Evolutionary conservation across 345 rosid species (phyloP).

Genomic region (Xanthoceras sorbifolium): DNA sequence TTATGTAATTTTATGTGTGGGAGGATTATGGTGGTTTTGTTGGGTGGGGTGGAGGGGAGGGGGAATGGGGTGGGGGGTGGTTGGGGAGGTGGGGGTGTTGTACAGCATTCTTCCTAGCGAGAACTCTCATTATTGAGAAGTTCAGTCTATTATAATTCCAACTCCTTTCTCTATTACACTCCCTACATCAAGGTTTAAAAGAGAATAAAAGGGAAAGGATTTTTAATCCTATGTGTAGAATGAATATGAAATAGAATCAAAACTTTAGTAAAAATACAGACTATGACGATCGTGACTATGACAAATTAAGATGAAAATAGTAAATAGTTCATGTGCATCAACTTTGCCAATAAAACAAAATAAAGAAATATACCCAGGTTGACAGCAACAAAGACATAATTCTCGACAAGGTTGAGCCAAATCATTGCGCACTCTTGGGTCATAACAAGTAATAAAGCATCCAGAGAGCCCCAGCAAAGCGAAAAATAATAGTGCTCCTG

Average conservation of each 20-base stretch:
- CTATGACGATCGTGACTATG: neutral
- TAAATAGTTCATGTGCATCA: neutral
- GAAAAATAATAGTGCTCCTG: conserved; percentile 94
- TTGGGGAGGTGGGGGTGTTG: no score
- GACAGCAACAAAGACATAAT: conserved; percentile 97
- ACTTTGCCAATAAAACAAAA: neutral
- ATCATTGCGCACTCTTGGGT: conserved; percentile 94
- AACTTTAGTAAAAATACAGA: neutral
- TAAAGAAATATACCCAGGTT: conserved; percentile 71
- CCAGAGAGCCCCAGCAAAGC: conserved; percentile 99
- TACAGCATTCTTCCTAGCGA: no score
- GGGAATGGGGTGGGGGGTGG: no score
- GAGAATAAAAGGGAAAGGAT: neutral
- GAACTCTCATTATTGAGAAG: neutral
- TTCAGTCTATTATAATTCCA: neutral
- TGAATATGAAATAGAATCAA: neutral
- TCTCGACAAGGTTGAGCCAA: conserved; percentile 99
- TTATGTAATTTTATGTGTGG: no score
- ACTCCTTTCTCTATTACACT: neutral
- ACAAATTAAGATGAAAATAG: conserved; percentile 3
- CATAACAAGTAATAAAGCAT: conserved; percentile 98
- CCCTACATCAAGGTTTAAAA: neutral
- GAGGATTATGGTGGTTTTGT: no score
- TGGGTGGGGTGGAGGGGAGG: no score
- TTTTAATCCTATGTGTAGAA: neutral